phyloP scores from a whole-genome alignment of 331 rosid genomes.

The Acacia concinna region DNA sequence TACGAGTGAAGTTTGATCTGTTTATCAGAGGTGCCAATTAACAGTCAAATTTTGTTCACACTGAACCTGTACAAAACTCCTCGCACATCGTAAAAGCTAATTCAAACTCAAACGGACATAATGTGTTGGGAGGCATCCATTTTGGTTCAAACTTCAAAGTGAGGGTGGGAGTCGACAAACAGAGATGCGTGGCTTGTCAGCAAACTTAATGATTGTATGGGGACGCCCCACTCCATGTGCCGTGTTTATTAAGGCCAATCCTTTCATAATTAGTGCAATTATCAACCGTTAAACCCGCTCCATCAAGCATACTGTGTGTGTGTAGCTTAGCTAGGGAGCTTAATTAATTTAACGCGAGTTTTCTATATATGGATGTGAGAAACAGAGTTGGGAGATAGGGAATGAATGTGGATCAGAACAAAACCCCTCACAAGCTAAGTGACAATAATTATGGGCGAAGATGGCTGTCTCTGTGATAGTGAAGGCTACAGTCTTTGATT shows the following conservation, averaged over 20 bases:
- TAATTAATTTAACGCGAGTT: neutral
- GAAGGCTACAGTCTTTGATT: neutral
- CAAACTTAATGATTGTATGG: constrained; percentile 24
- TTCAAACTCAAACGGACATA: no score
- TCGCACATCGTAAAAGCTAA: no score
- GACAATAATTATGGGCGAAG: neutral
- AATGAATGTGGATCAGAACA: neutral
- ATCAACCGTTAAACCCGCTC: neutral
- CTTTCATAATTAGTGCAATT: neutral
- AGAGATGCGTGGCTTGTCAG: neutral
- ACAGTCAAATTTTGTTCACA: no score
- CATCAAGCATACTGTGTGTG: no score
- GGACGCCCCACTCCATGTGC: constrained; percentile 48
- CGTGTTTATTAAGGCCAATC: neutral
- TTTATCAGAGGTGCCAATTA: no score
- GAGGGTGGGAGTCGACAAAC: neutral
- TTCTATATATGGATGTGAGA: constrained; percentile 10
- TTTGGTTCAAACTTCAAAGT: neutral
- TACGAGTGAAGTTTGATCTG: no score
- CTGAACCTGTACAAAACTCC: no score
- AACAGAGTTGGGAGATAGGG: constrained; percentile 7
- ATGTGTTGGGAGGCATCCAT: neutral
- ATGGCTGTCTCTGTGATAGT: neutral
- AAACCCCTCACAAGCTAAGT: neutral
- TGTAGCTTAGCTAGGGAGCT: neutral